Evolutionary conservation across 192 early-diverging fungal genomes (phyloP).

Genomic region (Funneliformis mosseae): DNA sequence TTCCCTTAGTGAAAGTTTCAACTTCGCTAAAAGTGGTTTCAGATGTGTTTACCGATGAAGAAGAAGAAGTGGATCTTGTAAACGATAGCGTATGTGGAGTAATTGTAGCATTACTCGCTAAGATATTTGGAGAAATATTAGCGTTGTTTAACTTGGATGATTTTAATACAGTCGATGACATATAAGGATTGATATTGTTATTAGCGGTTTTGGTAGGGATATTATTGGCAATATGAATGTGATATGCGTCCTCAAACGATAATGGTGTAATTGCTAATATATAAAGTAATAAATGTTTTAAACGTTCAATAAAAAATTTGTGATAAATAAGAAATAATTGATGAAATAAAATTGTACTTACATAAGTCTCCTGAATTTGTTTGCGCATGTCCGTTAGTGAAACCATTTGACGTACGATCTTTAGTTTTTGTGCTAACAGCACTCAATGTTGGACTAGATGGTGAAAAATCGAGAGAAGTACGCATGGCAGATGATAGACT

Average conservation of each 20-base stretch:
- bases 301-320: neutral
- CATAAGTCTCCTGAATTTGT: neutral
- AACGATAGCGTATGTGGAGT: neutral
- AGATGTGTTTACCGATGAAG: neutral
- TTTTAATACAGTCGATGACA: neutral
- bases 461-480: constrained; percentile 5
- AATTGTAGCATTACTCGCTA: neutral
- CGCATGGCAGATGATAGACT: constrained; percentile 21
- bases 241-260: constrained; percentile 64
- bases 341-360: neutral
- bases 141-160: neutral
- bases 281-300: neutral
- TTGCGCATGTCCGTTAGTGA: neutral
- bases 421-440: constrained; percentile 18
- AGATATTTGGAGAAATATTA: neutral
- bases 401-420: constrained; percentile 10
- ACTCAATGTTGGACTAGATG: constrained; percentile 5
- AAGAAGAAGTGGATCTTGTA: constrained; percentile 20
- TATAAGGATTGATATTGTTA: neutral
- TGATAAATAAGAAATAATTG: neutral
- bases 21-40: constrained; percentile 12
- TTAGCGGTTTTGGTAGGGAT: constrained; percentile 36
- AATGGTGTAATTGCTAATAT: constrained; percentile 41
- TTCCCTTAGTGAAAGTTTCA: neutral
- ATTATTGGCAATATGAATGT: constrained; percentile 46